Evolutionary conservation across 2,329 filamentous ascomycete species (phyloP).

Genomic region (Leptographium galeiforme): DNA sequence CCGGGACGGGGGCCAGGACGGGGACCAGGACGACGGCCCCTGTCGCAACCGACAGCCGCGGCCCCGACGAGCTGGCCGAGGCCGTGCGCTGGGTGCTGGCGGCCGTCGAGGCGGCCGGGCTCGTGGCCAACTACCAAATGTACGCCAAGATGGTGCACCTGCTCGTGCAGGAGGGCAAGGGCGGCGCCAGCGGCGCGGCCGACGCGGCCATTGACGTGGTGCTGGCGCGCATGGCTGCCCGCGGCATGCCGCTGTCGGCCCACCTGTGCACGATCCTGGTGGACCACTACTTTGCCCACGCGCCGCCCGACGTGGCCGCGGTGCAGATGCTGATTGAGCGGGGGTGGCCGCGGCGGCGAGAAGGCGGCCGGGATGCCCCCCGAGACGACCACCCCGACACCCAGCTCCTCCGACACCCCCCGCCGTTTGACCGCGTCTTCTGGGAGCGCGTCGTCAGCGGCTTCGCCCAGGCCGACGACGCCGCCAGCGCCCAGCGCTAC

Average conservation of each 20-base stretch:
- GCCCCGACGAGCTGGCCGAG: slow-evolving; percentile 1
- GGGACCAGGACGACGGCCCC: slow-evolving; percentile 8
- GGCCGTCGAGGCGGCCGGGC: slow-evolving; percentile 41
- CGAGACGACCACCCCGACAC: not conserved
- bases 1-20: slow-evolving; percentile 22
- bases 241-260: slow-evolving; percentile 38
- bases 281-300: slow-evolving; percentile 48
- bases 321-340: slow-evolving; percentile 49
- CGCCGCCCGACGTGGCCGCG: slow-evolving; percentile 43
- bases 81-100: slow-evolving; percentile 38
- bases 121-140: slow-evolving; percentile 46
- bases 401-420: not conserved
- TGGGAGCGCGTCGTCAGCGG: slow-evolving; percentile 60
- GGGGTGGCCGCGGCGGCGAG: slow-evolving; percentile 10
- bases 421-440: slow-evolving; percentile 43
- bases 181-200: slow-evolving; percentile 10
- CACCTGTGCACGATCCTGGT: slow-evolving; percentile 66
- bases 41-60: not conserved
- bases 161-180: slow-evolving; percentile 33
- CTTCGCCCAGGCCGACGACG: slow-evolving; percentile 42
- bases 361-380: too few species aligned
- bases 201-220: slow-evolving; percentile 43
- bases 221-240: slow-evolving; percentile 45
- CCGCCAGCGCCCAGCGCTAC: slow-evolving; percentile 32
- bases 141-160: slow-evolving; percentile 60